Conservation (phyloP, 2,329 filamentous ascomycete genomes). For the Macrophomina phaseolina region DNA sequence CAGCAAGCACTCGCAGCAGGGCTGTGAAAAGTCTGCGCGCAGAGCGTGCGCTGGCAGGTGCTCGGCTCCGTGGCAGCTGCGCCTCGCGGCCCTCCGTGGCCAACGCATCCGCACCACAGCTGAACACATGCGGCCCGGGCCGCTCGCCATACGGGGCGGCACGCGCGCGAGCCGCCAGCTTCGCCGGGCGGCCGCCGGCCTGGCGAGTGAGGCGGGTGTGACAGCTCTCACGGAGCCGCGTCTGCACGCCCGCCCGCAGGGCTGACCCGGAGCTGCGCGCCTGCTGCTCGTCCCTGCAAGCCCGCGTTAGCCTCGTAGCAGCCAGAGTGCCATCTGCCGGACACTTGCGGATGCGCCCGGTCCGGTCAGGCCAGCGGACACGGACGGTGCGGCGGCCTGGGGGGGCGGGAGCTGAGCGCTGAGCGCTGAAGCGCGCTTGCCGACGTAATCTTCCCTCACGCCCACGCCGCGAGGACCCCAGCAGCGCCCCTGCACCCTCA, state of each 20-base stretch:
- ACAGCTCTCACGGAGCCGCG: neutral
- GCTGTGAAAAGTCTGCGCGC: slow-evolving; percentile 5
- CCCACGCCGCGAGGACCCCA: neutral
- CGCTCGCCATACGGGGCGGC: slow-evolving; percentile 23
- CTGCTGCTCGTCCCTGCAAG: neutral
- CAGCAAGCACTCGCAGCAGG: neutral
- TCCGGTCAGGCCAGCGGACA: slow-evolving; percentile 15
- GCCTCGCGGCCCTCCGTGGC: slow-evolving; percentile 5
- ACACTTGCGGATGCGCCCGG: slow-evolving; percentile 9
- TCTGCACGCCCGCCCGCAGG: neutral
- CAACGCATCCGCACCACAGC: slow-evolving; percentile 5
- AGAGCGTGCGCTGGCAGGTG: slow-evolving; percentile 12
- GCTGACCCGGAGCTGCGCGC: neutral
- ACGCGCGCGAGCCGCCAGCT: slow-evolving; percentile 14
- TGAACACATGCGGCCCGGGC: slow-evolving; percentile 18
- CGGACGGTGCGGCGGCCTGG: slow-evolving; percentile 5
- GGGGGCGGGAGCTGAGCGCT: neutral
- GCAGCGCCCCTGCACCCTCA: slow-evolving; percentile 8
- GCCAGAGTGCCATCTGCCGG: neutral
- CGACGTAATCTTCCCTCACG: slow-evolving; percentile 9
- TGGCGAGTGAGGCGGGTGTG: neutral
- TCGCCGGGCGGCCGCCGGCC: slow-evolving; percentile 10
- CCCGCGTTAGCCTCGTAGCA: slow-evolving; percentile 3
- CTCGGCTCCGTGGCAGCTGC: slow-evolving; percentile 17
- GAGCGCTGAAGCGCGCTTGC: slow-evolving; percentile 5